Evolutionary conservation across 2,329 filamentous ascomycete species (phyloP).

Genomic region (Aureobasidium namibiae): DNA sequence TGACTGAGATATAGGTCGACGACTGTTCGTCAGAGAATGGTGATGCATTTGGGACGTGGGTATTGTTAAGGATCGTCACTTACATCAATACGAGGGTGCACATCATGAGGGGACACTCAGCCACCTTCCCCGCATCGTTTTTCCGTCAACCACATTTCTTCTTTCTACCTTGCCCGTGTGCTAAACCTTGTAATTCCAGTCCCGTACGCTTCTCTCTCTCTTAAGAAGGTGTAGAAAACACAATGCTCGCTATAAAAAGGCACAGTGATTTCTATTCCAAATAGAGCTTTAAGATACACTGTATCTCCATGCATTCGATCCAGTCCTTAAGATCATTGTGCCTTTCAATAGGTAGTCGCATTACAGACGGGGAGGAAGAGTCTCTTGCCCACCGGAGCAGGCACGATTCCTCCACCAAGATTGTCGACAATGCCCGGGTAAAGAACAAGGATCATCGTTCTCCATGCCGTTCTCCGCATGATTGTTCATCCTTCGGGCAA

Average conservation of each 20-base stretch:
- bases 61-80: neutral
- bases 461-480: neutral
- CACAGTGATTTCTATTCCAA: no score
- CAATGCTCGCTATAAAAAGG: no score
- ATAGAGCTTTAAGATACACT: no score
- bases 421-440: neutral
- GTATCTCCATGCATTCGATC: no score
- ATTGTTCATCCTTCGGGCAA: neutral
- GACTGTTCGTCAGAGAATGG: neutral
- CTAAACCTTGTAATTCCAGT: no score
- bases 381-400: conserved; percentile 1
- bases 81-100: neutral
- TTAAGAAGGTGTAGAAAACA: no score
- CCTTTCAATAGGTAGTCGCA: no score
- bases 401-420: neutral
- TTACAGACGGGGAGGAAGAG: no score
- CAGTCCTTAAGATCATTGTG: no score
- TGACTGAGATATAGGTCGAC: neutral
- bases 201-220: no score
- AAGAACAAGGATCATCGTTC: neutral
- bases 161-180: no score
- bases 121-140: conserved; percentile 1
- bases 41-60: neutral
- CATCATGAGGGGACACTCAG: neutral
- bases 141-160: neutral